phyloP scores from a whole-genome alignment of 2,329 filamentous ascomycete genomes.

The Xylariaceae sp. region DNA sequence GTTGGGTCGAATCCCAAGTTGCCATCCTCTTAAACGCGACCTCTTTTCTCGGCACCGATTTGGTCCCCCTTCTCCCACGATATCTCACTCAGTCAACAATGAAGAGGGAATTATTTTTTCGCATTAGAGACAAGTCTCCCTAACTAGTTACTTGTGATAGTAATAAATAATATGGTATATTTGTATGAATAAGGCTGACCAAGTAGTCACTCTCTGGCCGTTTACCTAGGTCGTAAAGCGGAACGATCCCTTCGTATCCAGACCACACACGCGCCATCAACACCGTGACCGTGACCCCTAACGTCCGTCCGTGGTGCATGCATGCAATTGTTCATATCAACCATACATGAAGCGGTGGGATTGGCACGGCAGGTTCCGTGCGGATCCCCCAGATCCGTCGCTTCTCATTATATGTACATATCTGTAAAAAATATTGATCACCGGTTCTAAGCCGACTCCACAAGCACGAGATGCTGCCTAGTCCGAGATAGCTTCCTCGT shows the following conservation, averaged over 20 bases:
- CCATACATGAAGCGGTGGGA: neutral
- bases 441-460: neutral
- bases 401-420: neutral
- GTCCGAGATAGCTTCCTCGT: conserved; percentile 49
- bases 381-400: conserved; percentile 7
- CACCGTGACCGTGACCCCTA: neutral
- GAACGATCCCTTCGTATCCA: neutral
- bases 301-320: neutral
- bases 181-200: too few relatives aligned
- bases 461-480: conserved; percentile 16
- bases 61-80: too few relatives aligned
- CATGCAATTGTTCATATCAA: neutral
- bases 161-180: too few relatives aligned
- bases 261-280: neutral
- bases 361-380: neutral
- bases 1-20: too few relatives aligned
- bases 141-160: too few relatives aligned
- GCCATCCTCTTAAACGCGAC: too few relatives aligned
- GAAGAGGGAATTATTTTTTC: too few relatives aligned
- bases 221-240: neutral
- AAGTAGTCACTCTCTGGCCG: too few relatives aligned
- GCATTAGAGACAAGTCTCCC: too few relatives aligned
- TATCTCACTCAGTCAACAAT: too few relatives aligned
- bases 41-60: too few relatives aligned
- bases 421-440: conserved; percentile 13